Evolutionary conservation across 2,329 filamentous ascomycete species (phyloP).

Genomic region (Fusarium sp.): DNA sequence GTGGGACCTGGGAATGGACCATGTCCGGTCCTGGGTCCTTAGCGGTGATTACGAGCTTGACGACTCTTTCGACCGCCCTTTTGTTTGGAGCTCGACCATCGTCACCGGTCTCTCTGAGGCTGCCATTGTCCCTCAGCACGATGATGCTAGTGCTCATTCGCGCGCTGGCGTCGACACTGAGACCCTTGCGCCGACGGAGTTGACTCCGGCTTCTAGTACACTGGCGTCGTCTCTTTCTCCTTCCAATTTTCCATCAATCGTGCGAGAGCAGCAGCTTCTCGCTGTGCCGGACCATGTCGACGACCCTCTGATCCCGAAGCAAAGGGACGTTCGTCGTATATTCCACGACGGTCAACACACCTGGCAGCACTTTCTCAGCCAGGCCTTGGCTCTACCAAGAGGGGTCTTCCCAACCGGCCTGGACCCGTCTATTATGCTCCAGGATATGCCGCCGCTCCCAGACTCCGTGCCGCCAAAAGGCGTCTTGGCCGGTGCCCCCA

Average conservation of each 20-base stretch:
- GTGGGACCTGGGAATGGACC: constrained; percentile 49
- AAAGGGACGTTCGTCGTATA: constrained; percentile 39
- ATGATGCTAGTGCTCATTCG: constrained; percentile 43
- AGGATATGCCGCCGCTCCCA: constrained; percentile 47
- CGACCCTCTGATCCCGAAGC: constrained; percentile 44
- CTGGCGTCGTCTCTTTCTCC: constrained; percentile 24
- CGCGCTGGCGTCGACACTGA: constrained; percentile 21
- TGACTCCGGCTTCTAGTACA: constrained; percentile 30
- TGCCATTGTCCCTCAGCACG: constrained; percentile 31
- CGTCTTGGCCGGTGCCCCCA: constrained; percentile 45
- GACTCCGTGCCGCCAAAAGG: constrained; percentile 41
- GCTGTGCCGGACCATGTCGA: constrained; percentile 35
- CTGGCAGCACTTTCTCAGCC: constrained; percentile 41
- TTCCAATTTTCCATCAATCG: constrained; percentile 13
- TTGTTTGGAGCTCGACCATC: constrained; percentile 45
- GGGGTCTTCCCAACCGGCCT: constrained; percentile 43
- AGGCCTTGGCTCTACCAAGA: constrained; percentile 39
- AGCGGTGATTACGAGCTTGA: constrained; percentile 41
- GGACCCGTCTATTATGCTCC: constrained; percentile 43
- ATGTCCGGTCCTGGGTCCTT: constrained; percentile 50
- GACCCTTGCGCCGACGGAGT: constrained; percentile 21
- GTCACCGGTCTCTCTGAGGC: constrained; percentile 47
- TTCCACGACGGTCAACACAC: constrained; percentile 43
- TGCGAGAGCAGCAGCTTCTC: constrained; percentile 29
- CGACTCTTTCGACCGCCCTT: constrained; percentile 41